These are phyloP conservation scores for Paracoccidioides lutzii DNA, from an alignment of 2,329 filamentous ascomycete genomes.

Conservation along the genomic window DNA sequence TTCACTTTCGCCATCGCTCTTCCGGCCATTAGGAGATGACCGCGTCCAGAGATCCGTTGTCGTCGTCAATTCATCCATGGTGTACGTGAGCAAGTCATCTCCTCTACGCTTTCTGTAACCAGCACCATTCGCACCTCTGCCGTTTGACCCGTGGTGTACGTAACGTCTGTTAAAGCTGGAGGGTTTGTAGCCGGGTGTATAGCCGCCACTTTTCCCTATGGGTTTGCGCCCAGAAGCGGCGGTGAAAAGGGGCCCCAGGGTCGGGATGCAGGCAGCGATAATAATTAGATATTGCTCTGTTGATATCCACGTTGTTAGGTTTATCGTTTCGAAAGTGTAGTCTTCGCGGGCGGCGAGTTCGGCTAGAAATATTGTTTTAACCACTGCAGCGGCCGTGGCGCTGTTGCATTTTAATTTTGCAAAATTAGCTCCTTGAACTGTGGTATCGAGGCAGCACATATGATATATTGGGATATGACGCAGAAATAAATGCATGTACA, in stretches of 20 bases:
- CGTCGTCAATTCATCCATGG: neutral
- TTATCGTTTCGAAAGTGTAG: constrained; percentile 6
- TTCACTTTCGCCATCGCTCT: neutral
- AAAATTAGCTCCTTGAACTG: neutral
- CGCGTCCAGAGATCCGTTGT: neutral
- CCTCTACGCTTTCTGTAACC: neutral
- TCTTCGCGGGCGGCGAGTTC: constrained; percentile 4
- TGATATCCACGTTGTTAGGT: constrained; percentile 4
- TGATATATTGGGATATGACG: neutral
- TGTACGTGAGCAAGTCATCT: neutral
- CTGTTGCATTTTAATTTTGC: neutral
- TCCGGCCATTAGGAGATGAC: neutral
- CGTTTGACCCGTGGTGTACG: neutral
- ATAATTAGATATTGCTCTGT: constrained; percentile 11
- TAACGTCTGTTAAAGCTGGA: neutral
- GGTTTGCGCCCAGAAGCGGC: neutral
- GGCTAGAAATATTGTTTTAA: constrained; percentile 5
- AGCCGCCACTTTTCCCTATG: neutral
- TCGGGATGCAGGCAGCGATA: constrained; percentile 9
- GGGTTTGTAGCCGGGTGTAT: neutral
- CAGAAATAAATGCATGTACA: neutral
- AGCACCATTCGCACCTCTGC: neutral
- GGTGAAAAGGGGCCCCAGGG: constrained; percentile 5
- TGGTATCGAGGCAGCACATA: neutral
- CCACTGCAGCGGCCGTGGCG: constrained; percentile 7